These are phyloP conservation scores for Euphorbia peplus DNA, from an alignment of 345 rosid species.

Conservation along the genomic window DNA sequence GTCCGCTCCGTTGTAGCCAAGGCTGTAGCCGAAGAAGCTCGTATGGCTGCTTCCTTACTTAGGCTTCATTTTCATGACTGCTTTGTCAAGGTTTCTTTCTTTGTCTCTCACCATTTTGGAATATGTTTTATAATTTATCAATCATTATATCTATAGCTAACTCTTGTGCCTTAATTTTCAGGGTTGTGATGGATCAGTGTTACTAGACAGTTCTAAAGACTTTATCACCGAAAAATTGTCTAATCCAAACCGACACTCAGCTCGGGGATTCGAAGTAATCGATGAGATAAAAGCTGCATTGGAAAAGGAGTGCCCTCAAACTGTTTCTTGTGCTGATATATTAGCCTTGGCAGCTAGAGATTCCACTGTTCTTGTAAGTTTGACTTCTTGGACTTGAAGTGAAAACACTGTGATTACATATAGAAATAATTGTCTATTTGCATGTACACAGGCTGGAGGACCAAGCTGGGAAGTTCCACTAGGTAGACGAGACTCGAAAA, in stretches of 20 bases:
- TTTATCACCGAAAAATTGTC: slow-evolving; percentile 72
- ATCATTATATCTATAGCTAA: too few species aligned
- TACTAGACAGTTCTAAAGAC: slow-evolving; percentile 62
- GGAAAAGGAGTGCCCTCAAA: slow-evolving; percentile 71
- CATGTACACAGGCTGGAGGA: slow-evolving; percentile 63
- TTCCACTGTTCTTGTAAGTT: slow-evolving; percentile 75
- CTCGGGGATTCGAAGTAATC: slow-evolving; percentile 77
- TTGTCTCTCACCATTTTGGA: not conserved
- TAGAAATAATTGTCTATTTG: slow-evolving; percentile 1
- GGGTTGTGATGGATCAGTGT: slow-evolving; percentile 90
- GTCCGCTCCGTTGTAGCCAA: slow-evolving; percentile 31
- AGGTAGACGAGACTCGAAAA: slow-evolving; percentile 65
- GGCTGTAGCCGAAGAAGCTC: slow-evolving; percentile 28
- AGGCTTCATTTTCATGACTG: slow-evolving; percentile 37
- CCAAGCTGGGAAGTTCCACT: slow-evolving; percentile 82
- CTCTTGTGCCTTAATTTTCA: slow-evolving; percentile 16
- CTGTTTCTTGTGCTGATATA: slow-evolving; percentile 84
- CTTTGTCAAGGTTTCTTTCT: slow-evolving; percentile 27
- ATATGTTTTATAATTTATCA: not conserved
- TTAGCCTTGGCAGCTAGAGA: slow-evolving; percentile 84
- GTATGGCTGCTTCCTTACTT: slow-evolving; percentile 35
- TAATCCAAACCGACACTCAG: slow-evolving; percentile 68
- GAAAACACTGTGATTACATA: not conserved
- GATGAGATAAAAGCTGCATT: slow-evolving; percentile 74
- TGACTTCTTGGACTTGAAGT: not conserved